Percentiles rank a stretch among this genome's conserved stretches.
Evolutionary conservation across 2,329 filamentous ascomycete species (phyloP).

Genomic region (Aspergillus tubingensis): DNA sequence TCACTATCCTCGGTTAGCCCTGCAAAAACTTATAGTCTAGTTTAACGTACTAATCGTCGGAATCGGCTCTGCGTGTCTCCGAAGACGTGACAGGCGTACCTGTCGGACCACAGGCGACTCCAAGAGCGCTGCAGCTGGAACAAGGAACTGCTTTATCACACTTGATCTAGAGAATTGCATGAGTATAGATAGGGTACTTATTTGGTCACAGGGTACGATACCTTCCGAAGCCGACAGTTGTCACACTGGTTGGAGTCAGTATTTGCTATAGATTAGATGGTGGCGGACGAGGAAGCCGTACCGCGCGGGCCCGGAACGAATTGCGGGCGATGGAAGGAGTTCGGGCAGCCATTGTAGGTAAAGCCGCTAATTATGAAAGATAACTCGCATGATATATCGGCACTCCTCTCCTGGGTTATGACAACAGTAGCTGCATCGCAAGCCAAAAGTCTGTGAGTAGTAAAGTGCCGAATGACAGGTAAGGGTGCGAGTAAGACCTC

Average conservation of each 20-base stretch:
- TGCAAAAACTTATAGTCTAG: too few species aligned
- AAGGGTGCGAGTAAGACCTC: neutral
- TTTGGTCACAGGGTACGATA: conserved; percentile 6
- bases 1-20: conserved; percentile 16
- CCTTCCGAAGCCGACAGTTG: conserved; percentile 32
- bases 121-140: conserved; percentile 24
- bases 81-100: conserved; percentile 7
- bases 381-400: neutral
- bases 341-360: conserved; percentile 13
- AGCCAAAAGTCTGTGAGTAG: neutral
- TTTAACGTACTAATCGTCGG: conserved; percentile 21
- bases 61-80: conserved; percentile 4
- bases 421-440: neutral
- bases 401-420: neutral
- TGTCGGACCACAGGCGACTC: conserved; percentile 20
- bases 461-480: neutral
- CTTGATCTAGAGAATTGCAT: conserved; percentile 19
- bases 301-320: conserved; percentile 29
- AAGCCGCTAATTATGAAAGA: neutral
- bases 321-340: conserved; percentile 11
- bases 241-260: conserved; percentile 23
- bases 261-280: neutral
- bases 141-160: conserved; percentile 27
- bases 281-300: conserved; percentile 11
- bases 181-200: neutral